phyloP scores from a whole-genome alignment of 2,329 filamentous ascomycete genomes.

The Fusarium robinianum region DNA sequence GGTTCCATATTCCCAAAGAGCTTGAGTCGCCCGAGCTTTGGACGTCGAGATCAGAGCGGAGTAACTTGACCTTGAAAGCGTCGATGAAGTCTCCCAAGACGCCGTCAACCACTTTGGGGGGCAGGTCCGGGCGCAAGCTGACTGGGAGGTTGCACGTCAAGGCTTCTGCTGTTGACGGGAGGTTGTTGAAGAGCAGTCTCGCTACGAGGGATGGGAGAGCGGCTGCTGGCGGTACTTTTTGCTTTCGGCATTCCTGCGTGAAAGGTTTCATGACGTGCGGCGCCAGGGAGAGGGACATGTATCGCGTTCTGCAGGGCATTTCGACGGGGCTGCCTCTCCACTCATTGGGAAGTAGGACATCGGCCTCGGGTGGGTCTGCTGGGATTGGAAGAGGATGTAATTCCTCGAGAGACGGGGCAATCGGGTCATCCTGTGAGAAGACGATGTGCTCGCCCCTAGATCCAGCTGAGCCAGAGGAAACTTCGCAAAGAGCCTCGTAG shows the following conservation, averaged over 20 bases:
- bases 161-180: slow-evolving; percentile 14
- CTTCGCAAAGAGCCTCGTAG: slow-evolving; percentile 43
- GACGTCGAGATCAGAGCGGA: neutral
- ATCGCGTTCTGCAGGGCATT: slow-evolving; percentile 24
- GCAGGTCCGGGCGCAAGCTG: slow-evolving; percentile 20
- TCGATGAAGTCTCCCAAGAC: slow-evolving; percentile 23
- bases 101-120: slow-evolving; percentile 5
- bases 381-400: slow-evolving; percentile 44
- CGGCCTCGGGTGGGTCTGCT: slow-evolving; percentile 40
- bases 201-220: slow-evolving; percentile 18
- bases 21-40: neutral
- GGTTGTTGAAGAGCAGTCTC: slow-evolving; percentile 11
- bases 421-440: slow-evolving; percentile 30
- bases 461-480: neutral
- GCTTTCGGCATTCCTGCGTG: slow-evolving; percentile 15
- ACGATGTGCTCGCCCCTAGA: neutral
- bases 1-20: slow-evolving; percentile 1
- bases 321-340: slow-evolving; percentile 47
- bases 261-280: slow-evolving; percentile 7
- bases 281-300: slow-evolving; percentile 17
- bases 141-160: slow-evolving; percentile 25
- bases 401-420: slow-evolving; percentile 48
- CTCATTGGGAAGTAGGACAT: slow-evolving; percentile 40
- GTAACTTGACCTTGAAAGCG: slow-evolving; percentile 12
- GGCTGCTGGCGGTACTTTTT: slow-evolving; percentile 14